These are phyloP conservation scores for Diutina neorugosa DNA, from an alignment of 1,139 yeast genomes.

Conservation along the genomic window DNA sequence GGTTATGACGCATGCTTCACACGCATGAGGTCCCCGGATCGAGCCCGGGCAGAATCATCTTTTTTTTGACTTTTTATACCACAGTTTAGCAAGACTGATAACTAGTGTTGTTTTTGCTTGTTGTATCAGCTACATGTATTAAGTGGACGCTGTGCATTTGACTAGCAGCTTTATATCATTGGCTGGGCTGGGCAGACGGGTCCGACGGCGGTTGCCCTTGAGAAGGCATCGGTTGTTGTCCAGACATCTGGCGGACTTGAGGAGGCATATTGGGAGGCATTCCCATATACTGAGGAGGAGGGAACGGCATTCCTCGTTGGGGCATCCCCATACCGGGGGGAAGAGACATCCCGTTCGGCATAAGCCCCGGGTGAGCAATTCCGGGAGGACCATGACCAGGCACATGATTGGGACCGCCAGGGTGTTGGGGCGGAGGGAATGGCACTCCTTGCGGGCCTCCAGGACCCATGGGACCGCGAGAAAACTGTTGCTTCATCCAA, in stretches of 20 bases:
- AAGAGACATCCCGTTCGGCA: neutral
- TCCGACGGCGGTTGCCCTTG: neutral
- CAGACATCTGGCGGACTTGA: neutral
- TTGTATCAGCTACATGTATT: neutral
- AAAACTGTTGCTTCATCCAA: conserved; percentile 3
- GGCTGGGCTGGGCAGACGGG: neutral
- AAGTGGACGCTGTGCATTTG: neutral
- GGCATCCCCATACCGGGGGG: conserved; percentile 4
- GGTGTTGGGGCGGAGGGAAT: conserved; percentile 8
- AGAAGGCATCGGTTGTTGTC: neutral
- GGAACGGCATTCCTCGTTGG: conserved; percentile 2
- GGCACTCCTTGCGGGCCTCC: conserved; percentile 3
- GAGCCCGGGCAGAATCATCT: neutral
- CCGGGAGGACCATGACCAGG: conserved; percentile 9
- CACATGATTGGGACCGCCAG: conserved; percentile 5
- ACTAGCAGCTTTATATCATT: too few species aligned
- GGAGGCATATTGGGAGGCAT: conserved; percentile 1
- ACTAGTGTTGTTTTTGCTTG: too few species aligned
- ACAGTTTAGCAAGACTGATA: too few species aligned
- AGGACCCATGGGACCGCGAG: neutral
- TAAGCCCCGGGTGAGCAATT: conserved; percentile 9
- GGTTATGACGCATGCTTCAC: neutral
- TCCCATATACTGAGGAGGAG: conserved; percentile 1
- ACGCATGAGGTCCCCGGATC: neutral
- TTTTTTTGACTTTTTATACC: too few species aligned